Conservation (phyloP, 768 basidiomycete species). For the Termitomyces sp. region DNA sequence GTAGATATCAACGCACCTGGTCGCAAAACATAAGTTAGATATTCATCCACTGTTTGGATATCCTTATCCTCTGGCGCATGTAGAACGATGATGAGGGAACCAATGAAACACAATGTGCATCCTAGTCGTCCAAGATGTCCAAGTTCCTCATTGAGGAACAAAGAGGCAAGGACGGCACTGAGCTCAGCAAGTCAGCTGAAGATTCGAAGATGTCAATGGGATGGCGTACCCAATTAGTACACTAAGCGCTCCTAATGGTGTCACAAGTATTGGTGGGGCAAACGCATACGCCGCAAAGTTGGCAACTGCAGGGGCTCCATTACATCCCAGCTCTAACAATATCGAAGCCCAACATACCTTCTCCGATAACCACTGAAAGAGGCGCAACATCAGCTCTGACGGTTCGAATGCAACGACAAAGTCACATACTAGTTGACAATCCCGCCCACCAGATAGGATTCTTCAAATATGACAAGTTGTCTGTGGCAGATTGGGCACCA, state of each 20-base stretch:
- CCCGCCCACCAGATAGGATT: slow-evolving; percentile 99
- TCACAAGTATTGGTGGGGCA: slow-evolving; percentile 97
- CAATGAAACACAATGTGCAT: slow-evolving; percentile 77
- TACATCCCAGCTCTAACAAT: neutral
- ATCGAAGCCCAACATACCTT: slow-evolving; percentile 47
- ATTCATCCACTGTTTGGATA: slow-evolving; percentile 89
- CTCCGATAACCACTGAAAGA: slow-evolving; percentile 79
- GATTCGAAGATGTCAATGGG: neutral
- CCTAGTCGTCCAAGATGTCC: slow-evolving; percentile 89
- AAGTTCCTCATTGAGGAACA: slow-evolving; percentile 88
- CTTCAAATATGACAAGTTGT: slow-evolving; percentile 78
- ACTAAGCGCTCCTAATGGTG: slow-evolving; percentile 93
- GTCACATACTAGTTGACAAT: slow-evolving; percentile 77
- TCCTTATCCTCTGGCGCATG: slow-evolving; percentile 97
- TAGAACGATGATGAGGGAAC: slow-evolving; percentile 90
- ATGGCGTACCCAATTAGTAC: slow-evolving; percentile 86
- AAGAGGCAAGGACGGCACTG: slow-evolving; percentile 91
- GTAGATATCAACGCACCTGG: slow-evolving; percentile 52
- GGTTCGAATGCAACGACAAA: slow-evolving; percentile 2
- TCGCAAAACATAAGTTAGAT: slow-evolving; percentile 87
- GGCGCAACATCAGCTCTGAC: slow-evolving; percentile 1
- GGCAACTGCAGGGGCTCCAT: slow-evolving; percentile 43
- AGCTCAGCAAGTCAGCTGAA: neutral
- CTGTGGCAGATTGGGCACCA: slow-evolving; percentile 60
- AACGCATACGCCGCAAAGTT: slow-evolving; percentile 98